Conservation (phyloP, 2,329 filamentous ascomycete species). For the Sclerotiophoma versabilis region DNA sequence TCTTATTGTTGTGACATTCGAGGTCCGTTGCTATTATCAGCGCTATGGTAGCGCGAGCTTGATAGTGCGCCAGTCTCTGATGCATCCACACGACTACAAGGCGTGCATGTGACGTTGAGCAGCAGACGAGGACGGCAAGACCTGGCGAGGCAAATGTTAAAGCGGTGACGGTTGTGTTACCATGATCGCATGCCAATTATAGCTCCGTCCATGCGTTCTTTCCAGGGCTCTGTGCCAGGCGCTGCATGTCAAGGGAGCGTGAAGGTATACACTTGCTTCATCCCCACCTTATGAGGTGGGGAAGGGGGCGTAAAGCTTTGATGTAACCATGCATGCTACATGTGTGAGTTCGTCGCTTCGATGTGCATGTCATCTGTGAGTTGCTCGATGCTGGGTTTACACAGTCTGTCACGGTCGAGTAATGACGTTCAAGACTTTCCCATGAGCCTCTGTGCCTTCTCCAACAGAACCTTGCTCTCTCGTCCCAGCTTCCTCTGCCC, state of each 20-base stretch:
- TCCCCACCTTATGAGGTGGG: not conserved
- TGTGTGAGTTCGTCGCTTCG: not conserved
- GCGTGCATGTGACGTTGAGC: slow-evolving; percentile 4
- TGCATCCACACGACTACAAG: not conserved
- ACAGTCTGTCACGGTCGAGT: not conserved
- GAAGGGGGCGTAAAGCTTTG: not conserved
- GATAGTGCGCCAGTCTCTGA: not conserved
- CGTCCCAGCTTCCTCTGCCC: slow-evolving; percentile 82
- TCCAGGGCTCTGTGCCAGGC: not conserved
- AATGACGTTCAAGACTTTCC: slow-evolving; percentile 32
- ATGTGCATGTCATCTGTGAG: not conserved
- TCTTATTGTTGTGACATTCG: not conserved
- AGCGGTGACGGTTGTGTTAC: slow-evolving; percentile 17
- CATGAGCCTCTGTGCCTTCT: slow-evolving; percentile 78
- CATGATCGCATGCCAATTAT: slow-evolving; percentile 2
- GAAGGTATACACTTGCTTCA: not conserved
- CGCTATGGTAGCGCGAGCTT: too few species aligned
- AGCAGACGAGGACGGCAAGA: not conserved
- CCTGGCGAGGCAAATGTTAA: not conserved
- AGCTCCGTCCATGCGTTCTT: slow-evolving; percentile 1
- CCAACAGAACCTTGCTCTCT: slow-evolving; percentile 78
- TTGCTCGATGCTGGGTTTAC: not conserved
- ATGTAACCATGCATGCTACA: not conserved
- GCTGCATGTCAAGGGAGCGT: slow-evolving; percentile 1
- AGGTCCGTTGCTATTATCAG: not conserved